These are phyloP conservation scores for Fraxinus sp. DNA, from an alignment of 305 asterid genomes.

Conservation along the genomic window DNA sequence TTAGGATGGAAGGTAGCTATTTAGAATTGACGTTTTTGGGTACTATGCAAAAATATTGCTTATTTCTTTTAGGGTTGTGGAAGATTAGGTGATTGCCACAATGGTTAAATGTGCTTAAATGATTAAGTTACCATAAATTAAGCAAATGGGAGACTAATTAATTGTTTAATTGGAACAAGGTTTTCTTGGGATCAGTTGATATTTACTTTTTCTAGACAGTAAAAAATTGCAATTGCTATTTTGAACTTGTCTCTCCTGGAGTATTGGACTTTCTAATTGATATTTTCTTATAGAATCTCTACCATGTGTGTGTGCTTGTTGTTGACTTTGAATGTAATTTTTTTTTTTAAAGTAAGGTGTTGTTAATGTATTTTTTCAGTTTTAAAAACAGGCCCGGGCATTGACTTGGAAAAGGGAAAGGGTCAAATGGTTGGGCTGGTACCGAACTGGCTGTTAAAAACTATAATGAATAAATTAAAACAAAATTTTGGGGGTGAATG, in stretches of 20 bases:
- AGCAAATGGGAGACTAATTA: background rate
- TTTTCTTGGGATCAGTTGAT: background rate
- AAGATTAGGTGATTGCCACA: background rate
- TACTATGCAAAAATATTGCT: background rate
- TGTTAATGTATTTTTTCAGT: background rate
- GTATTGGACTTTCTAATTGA: background rate
- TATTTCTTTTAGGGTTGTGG: background rate
- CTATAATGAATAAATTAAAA: background rate
- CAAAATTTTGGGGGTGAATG: background rate
- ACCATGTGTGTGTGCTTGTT: background rate
- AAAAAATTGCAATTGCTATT: background rate
- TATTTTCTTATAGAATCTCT: background rate
- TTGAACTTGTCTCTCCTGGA: background rate
- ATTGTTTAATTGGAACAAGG: background rate
- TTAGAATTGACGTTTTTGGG: background rate
- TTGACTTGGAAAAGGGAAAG: background rate
- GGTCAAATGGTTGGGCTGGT: background rate
- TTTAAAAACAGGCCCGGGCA: background rate
- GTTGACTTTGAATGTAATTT: background rate
- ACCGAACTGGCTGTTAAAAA: background rate
- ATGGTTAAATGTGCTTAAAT: background rate
- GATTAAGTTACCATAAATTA: background rate
- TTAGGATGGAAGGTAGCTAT: background rate
- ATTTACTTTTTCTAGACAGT: background rate
- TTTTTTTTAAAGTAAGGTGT: background rate